These are phyloP conservation scores for Hypericum perforatum DNA, from an alignment of 345 rosid species.

Conservation along the genomic window DNA sequence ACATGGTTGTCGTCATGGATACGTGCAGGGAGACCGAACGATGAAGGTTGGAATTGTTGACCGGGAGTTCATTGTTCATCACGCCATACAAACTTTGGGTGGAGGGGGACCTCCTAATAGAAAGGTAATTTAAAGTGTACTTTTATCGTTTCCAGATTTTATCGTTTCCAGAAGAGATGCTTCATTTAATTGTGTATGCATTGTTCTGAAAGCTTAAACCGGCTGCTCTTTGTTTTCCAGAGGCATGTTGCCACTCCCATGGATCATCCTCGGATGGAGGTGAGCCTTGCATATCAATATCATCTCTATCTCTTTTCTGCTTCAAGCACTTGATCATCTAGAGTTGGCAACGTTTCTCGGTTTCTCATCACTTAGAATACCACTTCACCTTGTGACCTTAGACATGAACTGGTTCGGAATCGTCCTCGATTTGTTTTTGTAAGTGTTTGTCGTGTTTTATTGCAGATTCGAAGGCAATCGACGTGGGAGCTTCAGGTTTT, in stretches of 20 bases:
- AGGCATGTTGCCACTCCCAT: conserved; percentile 16
- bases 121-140: conserved; percentile 28
- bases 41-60: conserved; percentile 83
- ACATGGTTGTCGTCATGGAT: neutral
- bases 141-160: no score
- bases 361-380: no score
- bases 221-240: conserved; percentile 13
- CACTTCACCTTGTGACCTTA: no score
- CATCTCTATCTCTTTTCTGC: no score
- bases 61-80: conserved; percentile 76
- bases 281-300: conserved; percentile 17
- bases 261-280: conserved; percentile 53
- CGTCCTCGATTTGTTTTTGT: no score
- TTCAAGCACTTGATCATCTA: no score
- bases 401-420: no score
- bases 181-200: no score
- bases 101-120: conserved; percentile 36
- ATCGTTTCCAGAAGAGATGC: no score
- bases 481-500: conserved; percentile 72
- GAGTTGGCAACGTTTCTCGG: no score
- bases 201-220: no score
- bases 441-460: neutral
- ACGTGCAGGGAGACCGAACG: conserved; percentile 72
- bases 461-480: conserved; percentile 87
- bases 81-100: conserved; percentile 84